These are phyloP conservation scores for Pholiota microspora DNA, from an alignment of 768 basidiomycete genomes.

Conservation along the genomic window DNA sequence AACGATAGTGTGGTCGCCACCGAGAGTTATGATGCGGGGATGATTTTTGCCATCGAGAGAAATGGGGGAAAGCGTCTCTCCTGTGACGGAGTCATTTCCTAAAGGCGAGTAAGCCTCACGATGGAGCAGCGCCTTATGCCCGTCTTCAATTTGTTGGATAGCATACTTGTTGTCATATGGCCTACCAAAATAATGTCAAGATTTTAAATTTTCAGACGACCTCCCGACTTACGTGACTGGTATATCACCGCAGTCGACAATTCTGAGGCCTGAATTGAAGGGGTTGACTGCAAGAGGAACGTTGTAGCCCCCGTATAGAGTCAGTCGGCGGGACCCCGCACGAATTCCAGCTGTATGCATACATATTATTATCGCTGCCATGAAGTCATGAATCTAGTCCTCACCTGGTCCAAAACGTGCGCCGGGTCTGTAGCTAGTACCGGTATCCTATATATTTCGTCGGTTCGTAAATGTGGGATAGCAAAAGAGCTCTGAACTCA, in stretches of 20 bases:
- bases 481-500: constrained; percentile 33
- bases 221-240: constrained; percentile 51
- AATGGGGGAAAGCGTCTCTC: constrained; percentile 53
- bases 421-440: constrained; percentile 77
- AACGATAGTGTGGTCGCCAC: constrained; percentile 86
- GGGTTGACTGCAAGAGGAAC: constrained; percentile 74
- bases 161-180: constrained; percentile 76
- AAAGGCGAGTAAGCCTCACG: constrained; percentile 60
- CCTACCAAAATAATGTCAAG: constrained; percentile 17
- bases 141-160: constrained; percentile 71
- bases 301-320: constrained; percentile 77
- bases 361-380: constrained; percentile 1
- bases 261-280: constrained; percentile 61
- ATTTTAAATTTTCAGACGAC: background rate
- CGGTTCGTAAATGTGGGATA: background rate
- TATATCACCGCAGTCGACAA: constrained; percentile 80
- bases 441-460: constrained; percentile 52
- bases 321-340: constrained; percentile 71
- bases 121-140: constrained; percentile 69
- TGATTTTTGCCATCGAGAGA: constrained; percentile 72
- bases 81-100: constrained; percentile 61
- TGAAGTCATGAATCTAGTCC: constrained; percentile 5
- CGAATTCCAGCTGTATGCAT: constrained; percentile 60
- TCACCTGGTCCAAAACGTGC: constrained; percentile 76
- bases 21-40: constrained; percentile 78